Base-by-base conservation (phyloP, 2,329 filamentous ascomycete genomes). In the Hypoxylon sp. region DNA sequence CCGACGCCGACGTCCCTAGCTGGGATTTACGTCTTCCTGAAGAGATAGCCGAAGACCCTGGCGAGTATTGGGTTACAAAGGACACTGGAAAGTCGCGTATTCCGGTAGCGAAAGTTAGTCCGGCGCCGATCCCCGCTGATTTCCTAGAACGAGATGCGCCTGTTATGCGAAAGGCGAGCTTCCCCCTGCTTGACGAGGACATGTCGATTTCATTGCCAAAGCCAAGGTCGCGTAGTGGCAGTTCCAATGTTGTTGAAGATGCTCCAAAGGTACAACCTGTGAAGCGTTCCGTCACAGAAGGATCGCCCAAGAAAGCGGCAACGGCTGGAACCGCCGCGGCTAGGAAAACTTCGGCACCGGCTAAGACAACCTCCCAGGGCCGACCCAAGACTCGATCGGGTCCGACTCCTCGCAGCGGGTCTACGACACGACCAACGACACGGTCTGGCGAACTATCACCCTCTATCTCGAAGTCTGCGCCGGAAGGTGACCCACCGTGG, bases 401-500 rank as follows among this genome's bases (percentile, higher is more conserved):
- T 13, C 82, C 88, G 25, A 79, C 79, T 70, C 82, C 69, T 79
- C 84, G 68, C 79, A 84, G 81, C 71, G 82, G 75, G 54, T 86
- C 84, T 56, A 79, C 78, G 66, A 89, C 86, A 35, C 85, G 90
- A 13, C 90, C 91, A 20, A 82, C 84, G 2, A 92, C 90, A 0
- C 85, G 89, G 66, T 89, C 88, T 6, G 90, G 89, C 20, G 88
- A 88, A 64, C 72, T 86, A 31, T 79, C 82, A 46, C 75, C 81
- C 78, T 75, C 81, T 78, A 79, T 93, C 77, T 62, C 66, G 2
- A 72, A 67, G 61, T 31, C 63, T 35, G 88, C 90, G 46, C 95
- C 95, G 0, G 96, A 98, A 83, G 96, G 96, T 20, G 95, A 98
- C 60, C 94, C 96, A 8, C 96, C 96, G 57, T 99, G 96, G 96